Evolutionary conservation across 2,329 filamentous ascomycete genomes (phyloP).

Genomic region (Arthroderma sp.): DNA sequence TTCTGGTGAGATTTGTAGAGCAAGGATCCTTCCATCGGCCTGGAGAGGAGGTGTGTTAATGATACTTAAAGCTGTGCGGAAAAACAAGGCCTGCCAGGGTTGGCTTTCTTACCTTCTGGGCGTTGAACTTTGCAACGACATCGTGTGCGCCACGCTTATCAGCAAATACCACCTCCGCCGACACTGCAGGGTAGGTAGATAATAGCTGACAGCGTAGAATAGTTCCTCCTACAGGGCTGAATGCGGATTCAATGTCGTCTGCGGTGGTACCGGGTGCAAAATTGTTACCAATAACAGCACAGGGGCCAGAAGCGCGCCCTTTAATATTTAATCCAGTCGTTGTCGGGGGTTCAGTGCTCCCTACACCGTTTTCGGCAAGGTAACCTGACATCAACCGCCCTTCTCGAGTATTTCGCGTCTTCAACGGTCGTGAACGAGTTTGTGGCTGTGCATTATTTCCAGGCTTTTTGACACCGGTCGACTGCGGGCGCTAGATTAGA

Average conservation of each 20-base stretch:
- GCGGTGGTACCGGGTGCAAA: conserved; percentile 55
- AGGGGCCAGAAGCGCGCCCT: conserved; percentile 40
- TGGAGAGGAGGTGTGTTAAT: conserved; percentile 13
- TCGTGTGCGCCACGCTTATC: conserved; percentile 44
- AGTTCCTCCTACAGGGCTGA: conserved; percentile 40
- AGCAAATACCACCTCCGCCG: conserved; percentile 46
- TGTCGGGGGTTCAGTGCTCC: not conserved
- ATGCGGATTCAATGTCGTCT: conserved; percentile 50
- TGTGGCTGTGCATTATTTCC: too few relatives aligned
- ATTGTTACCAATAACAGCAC: conserved; percentile 47
- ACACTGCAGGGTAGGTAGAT: conserved; percentile 42
- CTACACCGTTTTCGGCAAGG: not conserved
- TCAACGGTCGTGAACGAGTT: not conserved
- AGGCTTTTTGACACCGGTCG: conserved; percentile 2
- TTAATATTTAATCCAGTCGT: conserved; percentile 39
- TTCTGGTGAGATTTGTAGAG: too few relatives aligned
- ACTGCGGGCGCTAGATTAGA: conserved; percentile 2
- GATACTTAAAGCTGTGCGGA: not conserved
- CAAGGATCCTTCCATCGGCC: conserved; percentile 47
- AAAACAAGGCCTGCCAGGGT: not conserved
- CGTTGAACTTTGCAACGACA: conserved; percentile 49
- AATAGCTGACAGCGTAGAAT: conserved; percentile 43
- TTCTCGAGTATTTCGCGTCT: conserved; percentile 4
- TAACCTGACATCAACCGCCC: conserved; percentile 5
- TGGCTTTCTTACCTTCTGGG: conserved; percentile 40